Evolutionary conservation across 129 eudicot species (phyloP).

Genomic region (Arctium lappa): DNA sequence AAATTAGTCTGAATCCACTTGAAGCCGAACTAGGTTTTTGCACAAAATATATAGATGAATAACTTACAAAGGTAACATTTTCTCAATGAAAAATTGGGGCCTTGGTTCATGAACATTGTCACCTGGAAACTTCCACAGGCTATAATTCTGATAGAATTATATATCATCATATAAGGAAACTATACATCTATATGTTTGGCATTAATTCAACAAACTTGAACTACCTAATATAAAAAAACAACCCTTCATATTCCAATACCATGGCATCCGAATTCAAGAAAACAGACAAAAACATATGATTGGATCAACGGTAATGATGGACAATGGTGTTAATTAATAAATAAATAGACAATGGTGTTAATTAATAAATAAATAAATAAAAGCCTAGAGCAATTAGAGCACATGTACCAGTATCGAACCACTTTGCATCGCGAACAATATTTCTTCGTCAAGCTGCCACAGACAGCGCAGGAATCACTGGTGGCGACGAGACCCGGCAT

Average conservation of each 20-base stretch:
- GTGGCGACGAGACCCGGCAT: constrained; percentile 28
- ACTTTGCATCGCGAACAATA: constrained; percentile 68
- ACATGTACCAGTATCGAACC: constrained; percentile 66
- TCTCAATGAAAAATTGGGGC: background rate
- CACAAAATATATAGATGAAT: background rate
- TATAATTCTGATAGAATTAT: background rate
- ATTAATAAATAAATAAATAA: background rate
- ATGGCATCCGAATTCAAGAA: background rate
- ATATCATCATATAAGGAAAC: background rate
- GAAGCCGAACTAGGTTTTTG: background rate
- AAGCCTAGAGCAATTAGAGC: background rate
- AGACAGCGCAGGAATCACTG: constrained; percentile 51
- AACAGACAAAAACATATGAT: background rate
- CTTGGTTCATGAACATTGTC: background rate
- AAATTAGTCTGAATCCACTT: background rate
- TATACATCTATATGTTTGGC: background rate
- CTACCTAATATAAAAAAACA: background rate
- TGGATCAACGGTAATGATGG: background rate
- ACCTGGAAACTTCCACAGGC: background rate
- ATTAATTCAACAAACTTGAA: background rate
- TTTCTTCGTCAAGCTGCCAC: constrained; percentile 52
- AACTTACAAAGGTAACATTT: background rate
- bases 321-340: background rate
- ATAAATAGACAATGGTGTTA: background rate
- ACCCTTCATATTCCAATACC: background rate